phyloP scores from a whole-genome alignment of 1,284 basidiomycete genomes.

The Chondrostereum purpureum region DNA sequence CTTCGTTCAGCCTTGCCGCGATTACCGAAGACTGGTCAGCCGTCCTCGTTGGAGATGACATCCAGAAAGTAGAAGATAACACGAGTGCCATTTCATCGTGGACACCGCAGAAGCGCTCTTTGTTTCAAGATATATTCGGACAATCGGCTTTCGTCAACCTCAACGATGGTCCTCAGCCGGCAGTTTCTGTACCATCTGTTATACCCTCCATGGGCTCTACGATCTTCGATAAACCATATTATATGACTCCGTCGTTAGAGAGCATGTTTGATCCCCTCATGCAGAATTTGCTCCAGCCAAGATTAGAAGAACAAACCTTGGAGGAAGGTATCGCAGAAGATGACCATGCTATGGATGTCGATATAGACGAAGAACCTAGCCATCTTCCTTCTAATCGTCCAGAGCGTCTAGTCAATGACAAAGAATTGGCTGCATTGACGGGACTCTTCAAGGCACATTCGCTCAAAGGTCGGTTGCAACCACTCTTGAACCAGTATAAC shows the following conservation, averaged over 20 bases:
- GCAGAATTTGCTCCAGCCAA: conserved; percentile 50
- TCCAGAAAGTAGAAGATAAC: conserved; percentile 30
- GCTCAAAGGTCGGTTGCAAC: conserved; percentile 36
- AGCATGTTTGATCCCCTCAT: conserved; percentile 73
- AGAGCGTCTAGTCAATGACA: conserved; percentile 31
- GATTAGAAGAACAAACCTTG: conserved; percentile 9
- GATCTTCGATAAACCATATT: conserved; percentile 70
- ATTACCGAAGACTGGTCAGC: conserved; percentile 62
- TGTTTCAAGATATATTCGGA: conserved; percentile 86
- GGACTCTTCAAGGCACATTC: conserved; percentile 43
- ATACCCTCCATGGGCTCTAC: conserved; percentile 13
- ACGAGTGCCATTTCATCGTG: conserved; percentile 35
- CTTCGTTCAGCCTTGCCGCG: conserved; percentile 53
- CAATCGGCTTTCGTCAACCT: conserved; percentile 47
- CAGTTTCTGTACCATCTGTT: conserved; percentile 15
- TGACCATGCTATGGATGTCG: conserved; percentile 32
- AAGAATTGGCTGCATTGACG: conserved; percentile 43
- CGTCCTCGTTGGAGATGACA: conserved; percentile 56
- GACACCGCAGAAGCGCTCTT: conserved; percentile 36
- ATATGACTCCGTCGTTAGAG: conserved; percentile 75
- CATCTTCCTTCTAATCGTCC: conserved; percentile 18
- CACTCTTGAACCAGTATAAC: no score
- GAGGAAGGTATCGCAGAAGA: conserved; percentile 17
- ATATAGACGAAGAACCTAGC: conserved; percentile 35
- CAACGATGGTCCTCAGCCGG: conserved; percentile 9